Conservation (phyloP, 148 eudicot genomes). For the Persicaria tinctoria region DNA sequence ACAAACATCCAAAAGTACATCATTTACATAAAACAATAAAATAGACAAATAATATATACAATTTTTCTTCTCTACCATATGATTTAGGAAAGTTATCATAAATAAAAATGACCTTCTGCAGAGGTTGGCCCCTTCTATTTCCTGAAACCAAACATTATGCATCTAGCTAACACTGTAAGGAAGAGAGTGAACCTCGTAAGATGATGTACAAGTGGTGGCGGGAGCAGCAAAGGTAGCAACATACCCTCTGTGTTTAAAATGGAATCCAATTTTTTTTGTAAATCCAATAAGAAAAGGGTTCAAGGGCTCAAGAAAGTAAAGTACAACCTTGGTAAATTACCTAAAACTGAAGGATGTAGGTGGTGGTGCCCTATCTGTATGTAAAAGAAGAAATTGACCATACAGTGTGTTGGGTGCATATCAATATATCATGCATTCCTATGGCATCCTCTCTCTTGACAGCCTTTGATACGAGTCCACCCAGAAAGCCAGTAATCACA, state of each 20-base stretch:
- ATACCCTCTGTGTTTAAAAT: not conserved
- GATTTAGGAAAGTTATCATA: not conserved
- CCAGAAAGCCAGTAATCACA: no score
- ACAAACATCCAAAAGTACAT: no score
- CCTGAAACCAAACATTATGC: slow-evolving; percentile 7
- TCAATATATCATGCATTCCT: slow-evolving; percentile 2
- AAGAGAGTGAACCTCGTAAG: not conserved
- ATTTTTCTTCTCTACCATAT: slow-evolving; percentile 21
- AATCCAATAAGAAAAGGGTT: not conserved
- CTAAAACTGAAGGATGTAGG: not conserved
- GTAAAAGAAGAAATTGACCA: slow-evolving; percentile 1
- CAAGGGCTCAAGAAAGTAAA: not conserved
- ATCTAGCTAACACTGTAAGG: not conserved
- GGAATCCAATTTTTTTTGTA: not conserved
- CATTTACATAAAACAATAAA: no score
- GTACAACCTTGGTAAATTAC: slow-evolving; percentile 2
- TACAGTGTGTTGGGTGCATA: slow-evolving; percentile 5
- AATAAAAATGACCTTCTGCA: not conserved
- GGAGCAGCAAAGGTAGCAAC: not conserved
- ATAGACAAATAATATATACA: no score
- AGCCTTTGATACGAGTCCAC: no score
- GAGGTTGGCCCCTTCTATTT: not conserved
- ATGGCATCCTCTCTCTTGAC: not conserved
- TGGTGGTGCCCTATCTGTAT: not conserved
- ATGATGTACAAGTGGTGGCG: not conserved